Evolutionary conservation across 495 filamentous ascomycete genomes (phyloP), one percentile per base, ranked within the genome.

Genomic region (Friedmanniomyces endolithicus): DNA sequence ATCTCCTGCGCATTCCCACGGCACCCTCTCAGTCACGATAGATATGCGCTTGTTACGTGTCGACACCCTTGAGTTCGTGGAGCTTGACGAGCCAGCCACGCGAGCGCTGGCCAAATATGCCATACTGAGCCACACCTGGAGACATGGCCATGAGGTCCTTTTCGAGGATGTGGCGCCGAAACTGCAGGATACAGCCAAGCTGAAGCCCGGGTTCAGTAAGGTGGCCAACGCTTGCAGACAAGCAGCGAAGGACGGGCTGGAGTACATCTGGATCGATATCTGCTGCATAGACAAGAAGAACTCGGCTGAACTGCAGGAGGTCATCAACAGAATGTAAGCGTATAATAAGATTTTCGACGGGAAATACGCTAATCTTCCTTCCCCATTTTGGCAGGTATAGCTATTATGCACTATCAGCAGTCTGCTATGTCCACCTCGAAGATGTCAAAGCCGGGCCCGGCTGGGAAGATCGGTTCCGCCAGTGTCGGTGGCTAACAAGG

Each of bases 231-330:
- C 29, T 8, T 56, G 53, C 53, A 35, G 43, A 20, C 43, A 48
- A 23, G 57, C 57, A 27, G 23, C 22, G 1, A 35, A 25, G n/a
- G 40, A 59, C 48, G 53, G 31, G 16, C 37, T 50, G 46, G 6
- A 45, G 11, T 47, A 56, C 22, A 17, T 52, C 37, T 60, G 58
- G 58, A 46, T 52, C 27, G 58, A 60, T 41, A 60, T 53, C 7
- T 60, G 58, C 47, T 60, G 58, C 29, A 60, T 60, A n/a, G 48
- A 60, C 45, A 56, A 60, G 40, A 25, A 48, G 33, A 60, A 53
- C 27, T 57, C 54, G 37, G 46, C 58, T 11, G 58, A 60, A 22
- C 29, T 60, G 24, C 37, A 35, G 24, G 58, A 60, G 40, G 35
- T 53, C 1, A 60, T 60, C 48, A 60, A 60, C 31, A 52, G 50